Evolutionary conservation across 2,329 filamentous ascomycete species (phyloP), one percentile per base, ranked within the genome.

Genomic region (Scedosporium boydii): DNA sequence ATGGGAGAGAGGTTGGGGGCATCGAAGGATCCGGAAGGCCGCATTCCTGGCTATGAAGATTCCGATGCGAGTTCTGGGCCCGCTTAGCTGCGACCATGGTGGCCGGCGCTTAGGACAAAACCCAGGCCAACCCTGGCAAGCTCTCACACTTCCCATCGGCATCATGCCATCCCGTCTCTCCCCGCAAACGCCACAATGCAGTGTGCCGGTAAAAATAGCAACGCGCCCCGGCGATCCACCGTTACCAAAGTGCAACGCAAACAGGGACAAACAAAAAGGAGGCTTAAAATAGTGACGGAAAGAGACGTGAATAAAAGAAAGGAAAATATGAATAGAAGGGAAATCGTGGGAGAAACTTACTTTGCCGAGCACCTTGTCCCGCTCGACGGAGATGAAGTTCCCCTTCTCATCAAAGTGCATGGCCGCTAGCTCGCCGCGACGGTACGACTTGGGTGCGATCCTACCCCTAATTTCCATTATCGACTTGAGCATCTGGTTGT

Each of bases 391-490:
- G 72, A 88, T 81, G 74, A 96, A 98, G 69, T 91, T 91, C 66
- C 90, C 83, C 75, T 88, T 80, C 63, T 92, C 89, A 71, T 96
- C 90, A 73, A 96, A 97, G 74, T 96, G 90, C 70, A 87, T 79
- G 51, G 83, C 82, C 14, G 88, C 86, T 64, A 96, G 82, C 66
- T 91, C 82, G 2, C 93, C 91, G 60, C 89, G 88, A 69, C 91
- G 91, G 70, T 96, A 87, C 65, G 97, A 81, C 75, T 97, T 97
- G 57, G 89, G 86, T 34, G 91, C 93, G 66, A 97, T 87, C 75
- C 93, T 96, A 70, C 95, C 95, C 58, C 96, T 87, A 69, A 93
- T 92, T 72, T 99, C 93, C 87, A 97, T 96, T 69, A 99, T 96
- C 21, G 89, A 88, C 66, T 91, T 90, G 64, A 99, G 84, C 95